Evolutionary conservation across 495 filamentous ascomycete genomes (phyloP).

Genomic region (Aspergillus egyptiacus): DNA sequence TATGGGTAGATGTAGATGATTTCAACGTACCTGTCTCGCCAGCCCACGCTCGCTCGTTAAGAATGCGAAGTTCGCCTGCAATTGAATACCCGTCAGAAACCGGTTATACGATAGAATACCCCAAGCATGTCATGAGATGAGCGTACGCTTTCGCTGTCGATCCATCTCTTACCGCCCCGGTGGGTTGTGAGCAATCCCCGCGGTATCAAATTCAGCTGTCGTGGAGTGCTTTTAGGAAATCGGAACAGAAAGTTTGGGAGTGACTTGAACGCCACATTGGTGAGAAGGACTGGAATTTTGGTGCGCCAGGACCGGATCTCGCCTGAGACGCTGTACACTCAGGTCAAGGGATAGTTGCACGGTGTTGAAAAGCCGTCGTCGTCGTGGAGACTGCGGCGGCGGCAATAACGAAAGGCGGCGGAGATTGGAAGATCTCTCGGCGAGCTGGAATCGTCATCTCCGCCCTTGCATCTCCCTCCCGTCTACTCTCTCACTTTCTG

Average conservation of each 20-base stretch:
- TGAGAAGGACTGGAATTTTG: slow-evolving; percentile 3
- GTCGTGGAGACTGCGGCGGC: slow-evolving; percentile 7
- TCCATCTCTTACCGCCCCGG: slow-evolving; percentile 56
- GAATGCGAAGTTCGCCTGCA: slow-evolving; percentile 78
- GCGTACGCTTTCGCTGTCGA: slow-evolving; percentile 73
- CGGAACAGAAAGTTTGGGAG: slow-evolving; percentile 35
- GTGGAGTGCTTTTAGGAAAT: slow-evolving; percentile 36
- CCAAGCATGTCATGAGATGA: not conserved
- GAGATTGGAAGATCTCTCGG: not conserved
- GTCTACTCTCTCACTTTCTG: no score
- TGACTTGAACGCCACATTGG: slow-evolving; percentile 44
- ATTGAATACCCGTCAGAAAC: not conserved
- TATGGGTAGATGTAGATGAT: not conserved
- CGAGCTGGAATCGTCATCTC: not conserved
- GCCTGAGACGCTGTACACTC: slow-evolving; percentile 6
- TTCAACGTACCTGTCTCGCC: slow-evolving; percentile 68
- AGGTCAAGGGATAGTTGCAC: slow-evolving; percentile 13
- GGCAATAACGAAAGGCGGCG: slow-evolving; percentile 18
- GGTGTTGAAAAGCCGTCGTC: slow-evolving; percentile 5
- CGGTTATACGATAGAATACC: no score
- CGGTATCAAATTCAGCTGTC: slow-evolving; percentile 22
- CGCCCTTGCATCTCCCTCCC: not conserved
- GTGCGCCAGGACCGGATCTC: slow-evolving; percentile 12
- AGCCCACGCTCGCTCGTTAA: slow-evolving; percentile 83
- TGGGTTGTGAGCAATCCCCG: slow-evolving; percentile 16